A percentile compares a stretch with the other conserved stretches of the same genome.
These are phyloP conservation scores for Wickerhamomyces sp. DNA, from an alignment of 1,139 yeast genomes.

Conservation along the genomic window DNA sequence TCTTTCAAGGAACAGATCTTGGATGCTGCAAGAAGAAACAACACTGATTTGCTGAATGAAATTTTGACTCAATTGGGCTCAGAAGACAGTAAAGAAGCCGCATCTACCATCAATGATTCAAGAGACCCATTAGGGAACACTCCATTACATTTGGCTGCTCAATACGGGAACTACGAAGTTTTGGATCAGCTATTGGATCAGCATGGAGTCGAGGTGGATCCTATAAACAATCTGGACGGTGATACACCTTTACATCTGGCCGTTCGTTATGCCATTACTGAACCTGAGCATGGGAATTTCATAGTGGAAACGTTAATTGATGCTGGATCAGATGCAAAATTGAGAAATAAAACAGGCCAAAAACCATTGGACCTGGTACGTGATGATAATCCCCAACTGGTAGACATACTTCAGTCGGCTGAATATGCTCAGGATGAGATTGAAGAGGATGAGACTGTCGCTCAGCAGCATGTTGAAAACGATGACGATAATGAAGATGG, in stretches of 20 bases:
- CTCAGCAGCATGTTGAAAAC: slow-evolving; percentile 8
- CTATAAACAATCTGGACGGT: slow-evolving; percentile 62
- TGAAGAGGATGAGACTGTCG: slow-evolving; percentile 20
- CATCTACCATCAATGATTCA: slow-evolving; percentile 62
- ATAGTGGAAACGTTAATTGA: slow-evolving; percentile 78
- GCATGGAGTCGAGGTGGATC: slow-evolving; percentile 90
- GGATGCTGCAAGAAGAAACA: slow-evolving; percentile 86
- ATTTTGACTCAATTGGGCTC: slow-evolving; percentile 47
- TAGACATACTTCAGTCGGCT: slow-evolving; percentile 70
- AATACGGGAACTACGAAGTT: slow-evolving; percentile 80
- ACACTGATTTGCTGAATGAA: slow-evolving; percentile 64
- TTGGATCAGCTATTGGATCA: slow-evolving; percentile 78
- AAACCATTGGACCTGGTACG: slow-evolving; percentile 70
- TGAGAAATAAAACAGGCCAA: slow-evolving; percentile 53
- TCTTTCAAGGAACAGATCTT: slow-evolving; percentile 72
- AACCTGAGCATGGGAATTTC: slow-evolving; percentile 82
- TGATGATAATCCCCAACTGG: slow-evolving; percentile 46
- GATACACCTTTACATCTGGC: slow-evolving; percentile 91
- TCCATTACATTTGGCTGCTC: slow-evolving; percentile 77
- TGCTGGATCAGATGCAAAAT: slow-evolving; percentile 81
- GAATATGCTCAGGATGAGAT: slow-evolving; percentile 53
- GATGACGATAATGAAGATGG: slow-evolving; percentile 23
- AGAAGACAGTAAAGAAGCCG: slow-evolving; percentile 34
- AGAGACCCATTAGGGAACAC: slow-evolving; percentile 79
- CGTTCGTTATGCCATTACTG: slow-evolving; percentile 67